Conservation (phyloP, 108 stramenopile genomes). For the Aurantiochytrium sp. region DNA sequence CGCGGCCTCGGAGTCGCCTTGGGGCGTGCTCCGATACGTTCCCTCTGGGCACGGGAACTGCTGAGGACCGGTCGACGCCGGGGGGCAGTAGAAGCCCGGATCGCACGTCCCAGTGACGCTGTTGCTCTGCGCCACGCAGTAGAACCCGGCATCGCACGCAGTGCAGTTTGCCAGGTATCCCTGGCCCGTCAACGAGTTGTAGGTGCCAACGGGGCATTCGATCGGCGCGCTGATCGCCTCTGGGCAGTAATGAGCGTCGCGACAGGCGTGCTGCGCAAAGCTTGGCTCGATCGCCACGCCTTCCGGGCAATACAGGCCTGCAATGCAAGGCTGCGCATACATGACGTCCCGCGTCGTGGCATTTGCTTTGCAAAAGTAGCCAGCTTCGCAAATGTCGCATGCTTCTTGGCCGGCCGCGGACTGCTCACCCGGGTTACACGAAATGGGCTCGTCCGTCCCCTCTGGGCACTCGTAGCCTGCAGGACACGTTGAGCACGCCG, state of each 20-base stretch:
- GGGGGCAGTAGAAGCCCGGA: constrained; percentile 57
- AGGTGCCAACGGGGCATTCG: constrained; percentile 52
- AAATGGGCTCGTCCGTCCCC: constrained; percentile 9
- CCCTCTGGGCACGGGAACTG: constrained; percentile 51
- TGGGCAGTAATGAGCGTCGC: constrained; percentile 49
- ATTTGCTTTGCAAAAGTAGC: constrained; percentile 4
- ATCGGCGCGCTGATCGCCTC: not conserved
- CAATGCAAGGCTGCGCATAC: constrained; percentile 33
- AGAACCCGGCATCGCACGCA: constrained; percentile 41
- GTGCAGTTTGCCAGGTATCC: constrained; percentile 37
- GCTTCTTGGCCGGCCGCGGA: not conserved
- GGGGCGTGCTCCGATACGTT: constrained; percentile 33
- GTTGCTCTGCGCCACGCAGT: constrained; percentile 34
- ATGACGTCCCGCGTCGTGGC: constrained; percentile 27
- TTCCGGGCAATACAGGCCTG: constrained; percentile 42
- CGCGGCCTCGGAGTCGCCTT: constrained; percentile 14
- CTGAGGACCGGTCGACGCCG: constrained; percentile 37
- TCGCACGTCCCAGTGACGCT: constrained; percentile 33
- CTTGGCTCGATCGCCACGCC: constrained; percentile 34
- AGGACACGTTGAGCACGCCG: constrained; percentile 37
- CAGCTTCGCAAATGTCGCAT: not conserved
- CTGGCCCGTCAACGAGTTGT: constrained; percentile 40
- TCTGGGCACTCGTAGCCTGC: constrained; percentile 51
- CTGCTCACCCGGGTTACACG: not conserved
- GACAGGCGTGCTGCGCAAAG: constrained; percentile 37